Evolutionary conservation across 768 basidiomycete genomes (phyloP), one percentile per base, ranked within the genome.

Genomic region (Suillus bovinus): DNA sequence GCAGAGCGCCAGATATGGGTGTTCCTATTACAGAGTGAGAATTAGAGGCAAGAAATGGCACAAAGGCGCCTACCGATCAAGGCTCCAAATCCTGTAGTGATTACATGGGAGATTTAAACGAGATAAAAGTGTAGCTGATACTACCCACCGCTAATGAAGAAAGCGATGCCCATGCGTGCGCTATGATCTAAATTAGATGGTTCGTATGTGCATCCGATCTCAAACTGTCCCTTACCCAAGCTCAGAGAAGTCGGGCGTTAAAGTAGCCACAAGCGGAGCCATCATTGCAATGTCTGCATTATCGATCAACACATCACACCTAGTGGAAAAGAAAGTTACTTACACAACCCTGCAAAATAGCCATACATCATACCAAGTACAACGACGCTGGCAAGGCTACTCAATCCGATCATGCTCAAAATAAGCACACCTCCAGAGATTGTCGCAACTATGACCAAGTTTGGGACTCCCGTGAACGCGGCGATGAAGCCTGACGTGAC

Each of bases 1-100:
- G 74, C n/a, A 88, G 74, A 3, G 84, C 82, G 1, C 87, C 86
- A 42, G 79, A 80, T 34, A 87, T 82, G 1, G 87, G 86, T 0
- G 83, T 78, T 3, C 85, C 85, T 81, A 13, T 24, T 13, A 56
- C 20, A 69, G 71, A 34, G 72, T 58, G 8, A 74, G 61, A 1
- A 70, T 67, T 68, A 4, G 20, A 27, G 36, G 29, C 34, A 33
- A 2, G 27, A 24, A 16, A 44, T 34, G 9, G 29, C 29, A 61
- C 27, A 20, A 36, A 58, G 17, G 22, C 17, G 59, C 66, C 63
- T 63, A 68, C 65, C 66, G 36, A 73, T 62, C n/a, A 70, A 67
- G 41, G 29, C 59, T 60, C 68, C 77, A 22, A 67, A 46, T 17
- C 70, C 74, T 77, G 52, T 22, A 4, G 1, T n/a, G n/a, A 10